Evolutionary conservation across 108 stramenopile species (phyloP).

Genomic region (Phaeodactylum tricornutum): DNA sequence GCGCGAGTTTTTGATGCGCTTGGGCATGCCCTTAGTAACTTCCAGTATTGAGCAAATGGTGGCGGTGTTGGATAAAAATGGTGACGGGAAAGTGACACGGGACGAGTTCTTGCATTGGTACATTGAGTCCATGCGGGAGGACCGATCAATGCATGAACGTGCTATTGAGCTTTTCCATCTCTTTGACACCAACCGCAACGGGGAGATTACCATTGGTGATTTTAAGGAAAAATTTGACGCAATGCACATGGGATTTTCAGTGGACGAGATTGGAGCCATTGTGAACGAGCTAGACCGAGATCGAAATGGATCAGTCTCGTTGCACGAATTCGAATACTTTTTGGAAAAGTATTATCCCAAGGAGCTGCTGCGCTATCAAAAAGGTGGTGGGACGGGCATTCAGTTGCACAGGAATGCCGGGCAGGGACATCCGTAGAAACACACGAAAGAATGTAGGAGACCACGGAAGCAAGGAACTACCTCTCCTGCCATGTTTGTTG

Average conservation of each 20-base stretch:
- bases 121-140: slow-evolving; percentile 3
- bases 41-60: slow-evolving; percentile 12
- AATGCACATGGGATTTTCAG: slow-evolving; percentile 22
- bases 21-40: slow-evolving; percentile 15
- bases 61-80: slow-evolving; percentile 24
- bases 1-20: slow-evolving; percentile 8
- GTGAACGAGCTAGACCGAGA: slow-evolving; percentile 42
- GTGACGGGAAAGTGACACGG: slow-evolving; percentile 19
- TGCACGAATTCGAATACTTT: slow-evolving; percentile 33
- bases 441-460: no score
- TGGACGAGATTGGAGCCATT: slow-evolving; percentile 33
- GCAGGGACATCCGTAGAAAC: no score
- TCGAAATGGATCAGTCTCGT: slow-evolving; percentile 20
- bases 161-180: slow-evolving; percentile 27
- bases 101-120: slow-evolving; percentile 30
- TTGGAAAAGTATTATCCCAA: slow-evolving; percentile 8
- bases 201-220: slow-evolving; percentile 29
- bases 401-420: no score
- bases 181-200: slow-evolving; percentile 31
- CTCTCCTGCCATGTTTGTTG: no score
- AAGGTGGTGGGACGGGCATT: no score
- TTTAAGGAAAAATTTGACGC: slow-evolving; percentile 33
- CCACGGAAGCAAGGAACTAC: no score
- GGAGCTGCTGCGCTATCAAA: no score
- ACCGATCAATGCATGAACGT: slow-evolving; percentile 11